Evolutionary conservation across 176 grass and related monocot genomes (phyloP), one percentile per base, ranked within the genome.

Genomic region (Ananas comosus): DNA sequence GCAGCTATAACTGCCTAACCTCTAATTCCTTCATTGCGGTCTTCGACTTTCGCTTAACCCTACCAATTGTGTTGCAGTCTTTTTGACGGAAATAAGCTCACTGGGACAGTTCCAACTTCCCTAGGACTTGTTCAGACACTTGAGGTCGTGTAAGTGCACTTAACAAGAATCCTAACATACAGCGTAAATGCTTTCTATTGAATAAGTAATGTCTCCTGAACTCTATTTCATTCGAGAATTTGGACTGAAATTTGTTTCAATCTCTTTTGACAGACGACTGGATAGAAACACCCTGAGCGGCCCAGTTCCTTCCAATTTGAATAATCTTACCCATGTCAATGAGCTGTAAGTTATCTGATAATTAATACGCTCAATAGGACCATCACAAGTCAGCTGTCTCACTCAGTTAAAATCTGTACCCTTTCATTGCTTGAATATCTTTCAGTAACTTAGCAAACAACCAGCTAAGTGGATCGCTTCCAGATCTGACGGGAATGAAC

Each of bases 361-460:
- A 49, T 12, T 18, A 27, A 47, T 64, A 21, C 2, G 12, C 9
- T 25, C 17, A 74, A 42, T 25, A 54, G n/a, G 21, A 18, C 13
- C 56, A 61, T 61, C 56, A 61, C 13, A 58, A 17, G 14, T 58
- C 14, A 18, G 5, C 18, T 58, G 54, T 19, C 12, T 57, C 56
- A 59, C 7, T 2, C 21, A 61, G n/a, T 64, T 59, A 79, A 42
- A 42, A 42, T 7, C 33, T 42, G 33, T 65, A 47, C 23, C 81
- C 29, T 79, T 53, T 59, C 71, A 3, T 12, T 12, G 53, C 13
- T 67, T 71, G 50, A 1, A 27, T 65, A 49, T 61, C 51, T 75
- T 87, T 73, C 86, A 99, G 94, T 51, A 91, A 93, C 72, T 81
- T 99, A 64, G 90, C 90, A 70, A 91, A 99, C 66, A 99, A 99